Base-by-base conservation (phyloP, 345 rosid species). In the Eucalyptus erythrocorys region DNA sequence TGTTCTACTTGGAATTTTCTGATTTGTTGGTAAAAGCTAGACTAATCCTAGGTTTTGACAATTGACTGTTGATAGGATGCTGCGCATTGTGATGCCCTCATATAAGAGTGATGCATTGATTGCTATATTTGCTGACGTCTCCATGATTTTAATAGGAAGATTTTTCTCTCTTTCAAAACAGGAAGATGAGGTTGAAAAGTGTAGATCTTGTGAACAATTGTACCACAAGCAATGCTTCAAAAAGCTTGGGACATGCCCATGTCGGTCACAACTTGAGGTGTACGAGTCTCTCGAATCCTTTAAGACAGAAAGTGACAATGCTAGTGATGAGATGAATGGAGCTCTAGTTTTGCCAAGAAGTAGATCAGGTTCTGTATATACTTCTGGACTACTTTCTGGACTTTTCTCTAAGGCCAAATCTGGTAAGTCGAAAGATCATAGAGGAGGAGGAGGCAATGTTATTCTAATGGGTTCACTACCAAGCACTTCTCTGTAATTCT, bases 391-490 rank as follows among this genome's bases (percentile, higher is more conserved):
- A 90, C 93, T 97, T 50, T 90, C 96, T 5, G 92, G 94, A 79
- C 90, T 97, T 87, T 95, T 97, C 89, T 90, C 98, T 16, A 96
- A 91, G 92, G 91, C 93, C 87, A 93, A 92, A 55, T 61, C 89
- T 6, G 94, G 90, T 51, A 92, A 89, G 87, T 48, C 10, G 21
- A 89, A 81, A 48, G 92, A 92, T 88, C 90, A 87, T 19, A 93
- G 90, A 88, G 95, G 91, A 86, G 95, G 93, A 86, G 87, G 87
- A 34, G 96, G 93, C 91, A 94, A 91, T 30, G 93, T 94, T 88
- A 94, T 96, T 90, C 86, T 93, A 86, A 95, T 97, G 99, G 95
- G 96, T 91, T 95, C 99, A 66, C 88, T 96, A 90, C 98, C 98
- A 17, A 92, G 93, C 90, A 94, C 92, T 90, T 90, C 94, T 87